These are phyloP conservation scores for Phtheirospermum japonicum DNA, from an alignment of 257 asterid species.

Conservation along the genomic window DNA sequence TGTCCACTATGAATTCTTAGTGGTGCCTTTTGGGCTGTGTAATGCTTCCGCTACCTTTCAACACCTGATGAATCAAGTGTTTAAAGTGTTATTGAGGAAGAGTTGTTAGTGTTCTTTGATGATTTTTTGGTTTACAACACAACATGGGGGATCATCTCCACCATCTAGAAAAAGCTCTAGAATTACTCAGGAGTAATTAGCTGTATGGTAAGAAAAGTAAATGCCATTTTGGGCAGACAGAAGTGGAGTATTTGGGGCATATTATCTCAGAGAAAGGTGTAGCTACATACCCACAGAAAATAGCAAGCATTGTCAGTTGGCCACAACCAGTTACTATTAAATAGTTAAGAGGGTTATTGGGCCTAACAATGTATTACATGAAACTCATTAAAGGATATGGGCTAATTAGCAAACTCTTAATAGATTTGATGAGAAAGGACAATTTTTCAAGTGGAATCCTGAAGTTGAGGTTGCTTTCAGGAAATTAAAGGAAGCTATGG, in stretches of 20 bases:
- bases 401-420: not conserved
- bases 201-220: not conserved
- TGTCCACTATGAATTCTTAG: no score
- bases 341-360: not conserved
- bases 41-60: not conserved
- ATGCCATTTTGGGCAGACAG: not conserved
- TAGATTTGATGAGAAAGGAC: not conserved
- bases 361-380: not conserved
- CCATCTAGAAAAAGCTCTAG: not conserved
- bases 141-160: not conserved
- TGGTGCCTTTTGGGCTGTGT: no score
- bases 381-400: not conserved
- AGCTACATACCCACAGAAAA: not conserved
- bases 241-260: no score
- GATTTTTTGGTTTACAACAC: not conserved
- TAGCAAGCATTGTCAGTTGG: not conserved
- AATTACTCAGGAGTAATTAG: not conserved
- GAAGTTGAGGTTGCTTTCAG: not conserved
- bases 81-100: not conserved
- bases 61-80: not conserved
- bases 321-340: not conserved
- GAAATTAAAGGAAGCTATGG: not conserved
- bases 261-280: no score
- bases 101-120: not conserved
- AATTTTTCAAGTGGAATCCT: not conserved